phyloP scores from a whole-genome alignment of 768 basidiomycete species.

The Kwoniella mangroviensis region DNA sequence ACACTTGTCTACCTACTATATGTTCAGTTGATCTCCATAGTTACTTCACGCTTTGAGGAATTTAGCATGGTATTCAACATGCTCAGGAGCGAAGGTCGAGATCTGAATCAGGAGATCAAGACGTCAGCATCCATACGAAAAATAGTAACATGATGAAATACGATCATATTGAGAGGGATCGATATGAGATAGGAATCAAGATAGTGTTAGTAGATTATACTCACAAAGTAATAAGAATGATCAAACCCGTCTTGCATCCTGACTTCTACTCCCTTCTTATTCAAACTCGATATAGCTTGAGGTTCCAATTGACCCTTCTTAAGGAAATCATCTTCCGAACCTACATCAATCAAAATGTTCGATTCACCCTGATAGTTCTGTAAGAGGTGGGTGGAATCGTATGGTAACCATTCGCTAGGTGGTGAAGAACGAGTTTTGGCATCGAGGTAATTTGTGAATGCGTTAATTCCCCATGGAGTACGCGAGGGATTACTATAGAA shows the following conservation, averaged over 20 bases:
- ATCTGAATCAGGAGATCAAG: slow-evolving; percentile 63
- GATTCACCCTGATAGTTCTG: slow-evolving; percentile 63
- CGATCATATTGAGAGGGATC: not conserved
- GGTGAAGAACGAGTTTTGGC: slow-evolving; percentile 55
- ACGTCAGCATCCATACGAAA: not conserved
- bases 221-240: slow-evolving; percentile 76
- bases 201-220: slow-evolving; percentile 31
- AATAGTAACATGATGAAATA: slow-evolving; percentile 21
- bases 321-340: slow-evolving; percentile 73
- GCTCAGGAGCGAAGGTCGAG: slow-evolving; percentile 85
- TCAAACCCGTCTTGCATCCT: slow-evolving; percentile 83
- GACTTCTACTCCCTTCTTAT: slow-evolving; percentile 77
- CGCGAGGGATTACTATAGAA: slow-evolving; percentile 76
- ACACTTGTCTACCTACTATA: not conserved
- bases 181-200: not conserved
- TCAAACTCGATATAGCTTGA: slow-evolving; percentile 81
- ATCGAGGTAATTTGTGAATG: slow-evolving; percentile 81
- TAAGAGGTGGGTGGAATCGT: slow-evolving; percentile 88
- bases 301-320: slow-evolving; percentile 86
- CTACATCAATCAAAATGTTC: slow-evolving; percentile 82
- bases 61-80: slow-evolving; percentile 88
- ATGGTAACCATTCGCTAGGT: slow-evolving; percentile 76
- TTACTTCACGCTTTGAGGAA: slow-evolving; percentile 71
- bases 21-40: not conserved
- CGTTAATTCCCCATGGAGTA: slow-evolving; percentile 89